These are phyloP conservation scores for Cryphonectria parasitica DNA, from an alignment of 2,329 filamentous ascomycete genomes.

Conservation along the genomic window DNA sequence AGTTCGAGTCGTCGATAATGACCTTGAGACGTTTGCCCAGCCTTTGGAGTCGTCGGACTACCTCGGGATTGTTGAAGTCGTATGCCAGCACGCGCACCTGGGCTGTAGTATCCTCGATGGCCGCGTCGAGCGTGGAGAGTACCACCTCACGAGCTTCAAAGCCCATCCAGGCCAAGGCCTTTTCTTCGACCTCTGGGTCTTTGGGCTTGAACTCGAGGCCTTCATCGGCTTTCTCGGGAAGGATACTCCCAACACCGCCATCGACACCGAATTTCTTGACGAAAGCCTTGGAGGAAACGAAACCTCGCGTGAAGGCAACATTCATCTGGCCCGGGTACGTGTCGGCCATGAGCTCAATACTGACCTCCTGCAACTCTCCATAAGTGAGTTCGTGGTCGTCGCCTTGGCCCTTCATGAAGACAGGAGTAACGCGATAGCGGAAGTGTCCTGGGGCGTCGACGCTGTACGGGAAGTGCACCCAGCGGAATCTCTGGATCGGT, in stretches of 20 bases:
- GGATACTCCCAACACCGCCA: conserved; percentile 30
- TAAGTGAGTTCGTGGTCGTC: conserved; percentile 28
- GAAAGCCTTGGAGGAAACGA: conserved; percentile 33
- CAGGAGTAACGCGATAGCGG: conserved; percentile 31
- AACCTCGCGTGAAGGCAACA: conserved; percentile 33
- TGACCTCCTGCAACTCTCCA: conserved; percentile 32
- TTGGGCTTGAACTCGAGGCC: conserved; percentile 32
- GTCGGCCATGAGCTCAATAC: conserved; percentile 32
- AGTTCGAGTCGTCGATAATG: conserved; percentile 32
- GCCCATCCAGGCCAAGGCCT: conserved; percentile 32
- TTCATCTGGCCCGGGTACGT: conserved; percentile 33
- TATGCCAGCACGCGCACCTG: conserved; percentile 32
- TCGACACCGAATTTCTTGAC: conserved; percentile 28
- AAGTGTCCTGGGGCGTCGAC: conserved; percentile 30
- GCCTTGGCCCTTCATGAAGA: conserved; percentile 30
- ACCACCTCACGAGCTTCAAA: conserved; percentile 32
- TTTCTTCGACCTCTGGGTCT: conserved; percentile 30
- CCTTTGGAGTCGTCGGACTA: conserved; percentile 31
- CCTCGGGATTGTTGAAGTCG: conserved; percentile 33
- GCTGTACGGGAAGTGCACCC: conserved; percentile 32
- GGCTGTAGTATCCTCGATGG: conserved; percentile 31
- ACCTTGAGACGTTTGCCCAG: conserved; percentile 31
- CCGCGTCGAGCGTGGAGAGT: conserved; percentile 30
- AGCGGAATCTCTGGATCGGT: conserved; percentile 33
- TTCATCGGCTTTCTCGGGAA: conserved; percentile 31